Evolutionary conservation across 2,329 filamentous ascomycete species (phyloP).

Genomic region (Penicillium sp.): DNA sequence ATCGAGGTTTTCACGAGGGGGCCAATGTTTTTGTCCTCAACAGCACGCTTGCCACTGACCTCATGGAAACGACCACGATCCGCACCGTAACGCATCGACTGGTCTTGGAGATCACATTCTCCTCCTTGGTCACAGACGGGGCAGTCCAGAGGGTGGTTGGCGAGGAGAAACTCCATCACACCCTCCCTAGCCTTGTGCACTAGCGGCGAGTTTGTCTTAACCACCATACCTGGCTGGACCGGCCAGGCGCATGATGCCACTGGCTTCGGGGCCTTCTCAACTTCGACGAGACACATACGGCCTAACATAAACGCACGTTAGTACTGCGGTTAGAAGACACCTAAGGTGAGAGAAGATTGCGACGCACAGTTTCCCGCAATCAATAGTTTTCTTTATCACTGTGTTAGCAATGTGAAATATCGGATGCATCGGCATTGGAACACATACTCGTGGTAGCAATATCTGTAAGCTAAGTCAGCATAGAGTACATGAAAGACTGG

Average conservation of each 20-base stretch:
- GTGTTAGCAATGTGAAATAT: constrained; percentile 22
- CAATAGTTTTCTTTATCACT: constrained; percentile 75
- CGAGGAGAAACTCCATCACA: constrained; percentile 97
- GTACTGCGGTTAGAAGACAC: not conserved
- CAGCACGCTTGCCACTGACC: constrained; percentile 89
- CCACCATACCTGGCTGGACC: constrained; percentile 97
- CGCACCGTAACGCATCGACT: constrained; percentile 97
- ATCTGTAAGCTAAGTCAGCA: constrained; percentile 59
- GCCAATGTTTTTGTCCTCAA: constrained; percentile 99
- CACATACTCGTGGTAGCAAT: constrained; percentile 94
- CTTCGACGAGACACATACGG: constrained; percentile 99
- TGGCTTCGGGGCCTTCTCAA: constrained; percentile 93
- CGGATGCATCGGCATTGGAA: constrained; percentile 6
- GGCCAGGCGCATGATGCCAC: constrained; percentile 99
- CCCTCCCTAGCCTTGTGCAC: constrained; percentile 98
- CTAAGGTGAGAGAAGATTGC: not conserved
- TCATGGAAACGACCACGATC: constrained; percentile 98
- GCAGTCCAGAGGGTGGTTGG: constrained; percentile 95
- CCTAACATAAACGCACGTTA: constrained; percentile 26
- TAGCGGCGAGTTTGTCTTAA: constrained; percentile 95
- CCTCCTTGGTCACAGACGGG: constrained; percentile 98
- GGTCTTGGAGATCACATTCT: constrained; percentile 98
- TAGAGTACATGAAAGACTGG: not conserved
- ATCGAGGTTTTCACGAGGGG: constrained; percentile 98
- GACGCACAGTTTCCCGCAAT: constrained; percentile 89